These are phyloP conservation scores for Marvania coccoides DNA, from an alignment of 139 green algal species.

Conservation along the genomic window DNA sequence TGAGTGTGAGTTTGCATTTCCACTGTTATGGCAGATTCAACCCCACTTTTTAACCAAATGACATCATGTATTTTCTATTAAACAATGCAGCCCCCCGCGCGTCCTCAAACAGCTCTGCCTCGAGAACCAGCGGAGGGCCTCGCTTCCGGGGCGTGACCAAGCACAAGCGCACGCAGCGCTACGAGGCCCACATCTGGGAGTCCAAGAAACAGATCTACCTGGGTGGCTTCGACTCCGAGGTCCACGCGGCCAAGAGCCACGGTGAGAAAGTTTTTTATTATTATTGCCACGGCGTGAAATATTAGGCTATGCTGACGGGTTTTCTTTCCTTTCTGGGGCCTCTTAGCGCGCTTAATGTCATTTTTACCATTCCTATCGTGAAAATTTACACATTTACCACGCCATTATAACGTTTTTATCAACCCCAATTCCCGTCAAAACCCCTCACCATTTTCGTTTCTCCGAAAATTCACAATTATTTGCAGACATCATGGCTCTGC, in stretches of 20 bases:
- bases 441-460: neutral
- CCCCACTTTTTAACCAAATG: too few relatives aligned
- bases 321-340: too few relatives aligned
- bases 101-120: neutral
- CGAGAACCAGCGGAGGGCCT: neutral
- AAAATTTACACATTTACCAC: too few relatives aligned
- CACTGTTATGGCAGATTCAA: too few relatives aligned
- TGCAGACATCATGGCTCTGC: conserved; percentile 34
- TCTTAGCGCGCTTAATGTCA: too few relatives aligned
- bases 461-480: neutral
- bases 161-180: conserved; percentile 13
- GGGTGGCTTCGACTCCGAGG: conserved; percentile 25
- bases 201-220: conserved; percentile 28
- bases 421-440: neutral
- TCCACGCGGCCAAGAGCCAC: conserved; percentile 22
- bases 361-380: too few relatives aligned
- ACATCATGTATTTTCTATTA: neutral
- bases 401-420: too few relatives aligned
- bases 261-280: conserved; percentile 8
- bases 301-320: too few relatives aligned
- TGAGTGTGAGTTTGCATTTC: too few relatives aligned
- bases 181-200: conserved; percentile 35
- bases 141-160: conserved; percentile 15
- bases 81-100: too few relatives aligned
- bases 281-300: too few relatives aligned